Evolutionary conservation across 768 basidiomycete species (phyloP), one percentile per base, ranked within the genome.

Genomic region (Mycena epipterygia): DNA sequence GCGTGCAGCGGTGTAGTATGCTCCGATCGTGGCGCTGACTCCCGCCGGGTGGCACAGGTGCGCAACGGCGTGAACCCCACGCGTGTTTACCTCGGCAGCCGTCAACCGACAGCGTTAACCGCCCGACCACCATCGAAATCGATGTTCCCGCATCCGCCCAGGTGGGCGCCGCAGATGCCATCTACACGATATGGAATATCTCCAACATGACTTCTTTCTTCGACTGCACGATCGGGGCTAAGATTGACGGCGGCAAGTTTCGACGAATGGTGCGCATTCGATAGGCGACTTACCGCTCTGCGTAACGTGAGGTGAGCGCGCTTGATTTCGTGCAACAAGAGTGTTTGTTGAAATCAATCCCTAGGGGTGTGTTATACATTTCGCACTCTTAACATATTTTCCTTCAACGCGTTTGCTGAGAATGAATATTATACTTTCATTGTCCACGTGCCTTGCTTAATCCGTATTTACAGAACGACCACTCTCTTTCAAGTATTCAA

Each of bases 161-260:
- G 27, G 9, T 55, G 2, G 33, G 12, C 19, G 6, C 44, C 14
- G 44, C 23, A 4, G 49, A 67, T 32, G 42, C 56, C 8, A 12
- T 35, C 3, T 67, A 58, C n/a, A 14, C 55, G 9, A 37, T 67
- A 1, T 67, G 65, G 65, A 59, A 37, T 23, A 58, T 58, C 35
- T 14, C 6, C 57, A 27, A 58, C 23, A 12, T 56, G 42, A 5
- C 42, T 14, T 17, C 13, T 19, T 11, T 44, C 21, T 7, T 5
- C 11, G 7, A 5, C 6, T 51, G 27, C 29, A 51, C 7, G 6
- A 51, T 51, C 13, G 49, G 49, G 23, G 49, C 49, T 25, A 23
- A 51, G 27, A 17, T 51, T 7, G 49, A 51, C 23, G 49, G 49
- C 12, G 49, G 14, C 17, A 44, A 44, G 42, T 44, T 44, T 9